Base-by-base conservation (phyloP, 495 filamentous ascomycete species). In the Thermochaetoides thermophila region DNA sequence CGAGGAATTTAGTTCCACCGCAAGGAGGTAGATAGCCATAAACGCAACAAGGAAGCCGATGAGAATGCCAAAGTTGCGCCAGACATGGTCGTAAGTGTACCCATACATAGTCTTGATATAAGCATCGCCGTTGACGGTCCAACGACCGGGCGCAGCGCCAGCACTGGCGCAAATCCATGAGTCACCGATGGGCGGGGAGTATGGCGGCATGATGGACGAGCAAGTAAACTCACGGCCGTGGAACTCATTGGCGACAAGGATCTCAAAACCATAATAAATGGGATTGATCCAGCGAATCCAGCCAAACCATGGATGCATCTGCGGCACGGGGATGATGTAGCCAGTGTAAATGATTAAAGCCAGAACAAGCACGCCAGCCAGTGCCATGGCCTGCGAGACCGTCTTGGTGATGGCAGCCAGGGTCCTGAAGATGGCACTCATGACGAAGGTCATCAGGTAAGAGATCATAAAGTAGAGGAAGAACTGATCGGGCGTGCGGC, bases 201-300 rank as follows among this genome's bases (percentile, higher is more conserved):
- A 67, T 1, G 46, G 31, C 4, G 71, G 72, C 16, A 76, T 48
- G 13, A 62, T 42, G 5, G 34, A 36, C 7, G 39, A 62, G 38
- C 53, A 63, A 42, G 29, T 49, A 20, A 58, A 57, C 22, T 63
- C 39, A n/a, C 57, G 56, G 3, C 55, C 59, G 48, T 79, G 68
- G 34, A 83, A 76, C 45, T 85, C 77, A 40, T 80, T 81, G n/a
- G 69, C 55, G 54, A 83, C 68, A 6, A 84, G 40, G 5, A 60
- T 71, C 55, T 81, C 83, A 32, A 84, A 86, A 3, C 65, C 73
- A 40, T 89, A 92, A 24, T 73, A 72, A 5, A 92, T 65, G 0
- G 82, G 84, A 41, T 91, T 84, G 31, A 89, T 69, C 68, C 73
- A 85, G 3, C 69, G 67, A 6, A 93, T 60, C 84, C 84, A 93